Percentiles rank a stretch among this genome's conserved stretches.
phyloP scores from a whole-genome alignment of 73 alveolate genomes.

The Paramecium tetraurelia region DNA sequence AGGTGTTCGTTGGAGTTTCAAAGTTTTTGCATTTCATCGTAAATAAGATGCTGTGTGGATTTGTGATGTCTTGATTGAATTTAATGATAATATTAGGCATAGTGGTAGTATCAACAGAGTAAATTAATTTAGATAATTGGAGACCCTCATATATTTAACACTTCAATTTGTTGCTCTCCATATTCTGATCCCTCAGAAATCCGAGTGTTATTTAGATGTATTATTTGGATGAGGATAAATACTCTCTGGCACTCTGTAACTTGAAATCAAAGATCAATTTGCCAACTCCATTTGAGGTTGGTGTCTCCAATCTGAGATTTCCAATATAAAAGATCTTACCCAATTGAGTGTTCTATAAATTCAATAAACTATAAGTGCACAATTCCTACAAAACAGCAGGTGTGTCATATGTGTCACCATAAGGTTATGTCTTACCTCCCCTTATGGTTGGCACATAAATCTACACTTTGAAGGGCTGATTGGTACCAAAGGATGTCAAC shows the following conservation, averaged over 20 bases:
- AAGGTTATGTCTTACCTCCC: neutral
- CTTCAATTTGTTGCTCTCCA: neutral
- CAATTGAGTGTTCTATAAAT: neutral
- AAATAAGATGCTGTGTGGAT: neutral
- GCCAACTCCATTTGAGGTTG: neutral
- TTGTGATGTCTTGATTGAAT: neutral
- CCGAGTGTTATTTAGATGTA: neutral
- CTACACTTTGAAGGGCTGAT: neutral
- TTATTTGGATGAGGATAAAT: neutral
- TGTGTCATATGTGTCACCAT: constrained; percentile 14
- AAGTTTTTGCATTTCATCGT: neutral
- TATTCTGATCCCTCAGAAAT: neutral
- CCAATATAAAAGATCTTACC: neutral
- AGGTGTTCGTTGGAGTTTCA: neutral
- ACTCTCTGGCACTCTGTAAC: neutral
- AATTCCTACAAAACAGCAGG: neutral
- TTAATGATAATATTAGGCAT: neutral
- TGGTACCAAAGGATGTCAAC: neutral
- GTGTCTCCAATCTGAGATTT: neutral
- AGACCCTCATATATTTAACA: neutral
- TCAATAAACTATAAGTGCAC: neutral
- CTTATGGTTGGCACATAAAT: neutral
- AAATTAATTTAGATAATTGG: neutral
- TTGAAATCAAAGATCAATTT: neutral
- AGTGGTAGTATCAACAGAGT: neutral